Conservation (phyloP, 352 stramenopile species). For the Pythium sp. region DNA sequence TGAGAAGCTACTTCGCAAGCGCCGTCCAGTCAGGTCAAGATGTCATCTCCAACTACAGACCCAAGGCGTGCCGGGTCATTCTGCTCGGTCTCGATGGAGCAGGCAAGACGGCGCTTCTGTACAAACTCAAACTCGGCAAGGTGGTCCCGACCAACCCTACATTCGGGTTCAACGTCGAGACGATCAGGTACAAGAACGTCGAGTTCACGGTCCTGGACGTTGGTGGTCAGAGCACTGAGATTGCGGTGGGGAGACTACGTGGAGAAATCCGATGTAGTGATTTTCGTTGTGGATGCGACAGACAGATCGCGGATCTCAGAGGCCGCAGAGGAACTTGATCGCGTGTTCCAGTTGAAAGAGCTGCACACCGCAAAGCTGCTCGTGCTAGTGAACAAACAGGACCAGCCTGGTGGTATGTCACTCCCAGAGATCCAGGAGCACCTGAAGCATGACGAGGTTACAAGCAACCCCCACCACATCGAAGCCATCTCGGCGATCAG, state of each 20-base stretch:
- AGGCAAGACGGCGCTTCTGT: slow-evolving; percentile 53
- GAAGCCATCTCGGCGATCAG: background rate
- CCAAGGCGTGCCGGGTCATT: background rate
- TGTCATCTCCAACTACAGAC: too few species aligned
- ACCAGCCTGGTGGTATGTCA: slow-evolving; percentile 16
- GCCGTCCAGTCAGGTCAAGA: too few species aligned
- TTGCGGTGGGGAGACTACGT: too few species aligned
- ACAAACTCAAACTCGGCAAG: slow-evolving; percentile 75
- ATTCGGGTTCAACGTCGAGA: slow-evolving; percentile 88
- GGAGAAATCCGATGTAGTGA: too few species aligned
- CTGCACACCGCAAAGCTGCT: too few species aligned
- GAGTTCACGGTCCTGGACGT: slow-evolving; percentile 40
- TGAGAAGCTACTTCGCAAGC: too few species aligned
- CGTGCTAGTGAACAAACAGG: slow-evolving; percentile 18
- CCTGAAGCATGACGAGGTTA: background rate
- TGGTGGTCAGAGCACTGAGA: slow-evolving; percentile 10
- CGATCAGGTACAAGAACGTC: slow-evolving; percentile 64
- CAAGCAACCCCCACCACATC: too few species aligned
- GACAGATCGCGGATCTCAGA: too few species aligned
- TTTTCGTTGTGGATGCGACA: too few species aligned
- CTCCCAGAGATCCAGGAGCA: too few species aligned
- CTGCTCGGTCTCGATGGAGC: background rate
- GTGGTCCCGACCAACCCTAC: slow-evolving; percentile 78
- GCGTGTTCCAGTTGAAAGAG: too few species aligned
- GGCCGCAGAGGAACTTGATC: too few species aligned